Evolutionary conservation across 441 rosid species (phyloP).

Genomic region (Theobroma grandiflorum): DNA sequence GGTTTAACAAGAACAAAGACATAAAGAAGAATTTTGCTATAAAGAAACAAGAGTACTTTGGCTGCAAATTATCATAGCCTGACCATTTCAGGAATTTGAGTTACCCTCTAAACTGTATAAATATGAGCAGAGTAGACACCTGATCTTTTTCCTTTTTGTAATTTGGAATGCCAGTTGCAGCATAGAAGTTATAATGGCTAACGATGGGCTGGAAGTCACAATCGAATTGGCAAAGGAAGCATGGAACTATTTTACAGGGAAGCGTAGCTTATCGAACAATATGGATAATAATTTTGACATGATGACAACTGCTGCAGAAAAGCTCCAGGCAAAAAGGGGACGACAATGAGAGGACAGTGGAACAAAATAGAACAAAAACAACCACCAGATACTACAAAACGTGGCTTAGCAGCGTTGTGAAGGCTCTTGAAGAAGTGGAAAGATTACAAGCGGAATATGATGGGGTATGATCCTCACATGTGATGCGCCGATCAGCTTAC

Average conservation of each 20-base stretch:
- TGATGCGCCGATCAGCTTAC: background rate
- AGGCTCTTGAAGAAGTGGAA: constrained; percentile 6
- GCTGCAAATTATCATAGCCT: too few species aligned
- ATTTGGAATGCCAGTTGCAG: background rate
- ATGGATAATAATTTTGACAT: background rate
- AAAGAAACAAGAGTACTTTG: too few species aligned
- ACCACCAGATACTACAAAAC: background rate
- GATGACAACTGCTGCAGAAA: constrained; percentile 1
- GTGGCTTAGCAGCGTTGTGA: constrained; percentile 7
- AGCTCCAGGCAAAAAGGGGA: constrained; percentile 19
- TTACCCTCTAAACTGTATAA: too few species aligned
- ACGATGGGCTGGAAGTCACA: background rate
- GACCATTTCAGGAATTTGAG: too few species aligned
- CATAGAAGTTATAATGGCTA: background rate
- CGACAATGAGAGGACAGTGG: constrained; percentile 1
- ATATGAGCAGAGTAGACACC: too few species aligned
- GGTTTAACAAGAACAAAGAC: too few species aligned
- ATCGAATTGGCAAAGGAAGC: background rate
- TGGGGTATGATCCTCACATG: background rate
- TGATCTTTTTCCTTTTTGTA: background rate
- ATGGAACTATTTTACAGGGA: background rate
- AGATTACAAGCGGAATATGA: background rate
- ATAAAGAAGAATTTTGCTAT: too few species aligned
- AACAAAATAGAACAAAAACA: constrained; percentile 1
- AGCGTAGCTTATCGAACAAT: background rate